Base-by-base conservation (phyloP, 495 filamentous ascomycete species). In the Aspergillus cavernicola region DNA sequence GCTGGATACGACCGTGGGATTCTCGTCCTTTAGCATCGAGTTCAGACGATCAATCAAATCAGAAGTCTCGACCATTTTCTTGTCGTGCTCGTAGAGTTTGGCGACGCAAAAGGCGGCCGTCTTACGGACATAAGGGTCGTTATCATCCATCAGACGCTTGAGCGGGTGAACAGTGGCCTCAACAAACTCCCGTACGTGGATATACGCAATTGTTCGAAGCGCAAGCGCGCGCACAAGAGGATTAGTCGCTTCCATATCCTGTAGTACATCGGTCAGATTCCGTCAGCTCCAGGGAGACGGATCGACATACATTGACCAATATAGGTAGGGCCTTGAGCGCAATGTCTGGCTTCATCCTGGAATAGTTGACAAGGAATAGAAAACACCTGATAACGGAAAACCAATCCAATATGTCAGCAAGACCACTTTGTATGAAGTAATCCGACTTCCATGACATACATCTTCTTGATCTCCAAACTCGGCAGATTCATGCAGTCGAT, bases 401-500 rank as follows among this genome's bases (percentile, higher is more conserved):
- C 9, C 41, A 16, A 7, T 7, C 15, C 1, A 4, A 11, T 8
- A 35, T 59, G 57, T 70, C 55, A 69, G 71, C 24, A 50, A 46
- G 9, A 8, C 9, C 29, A 46, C 11, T 2, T 13, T 1, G 9
- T n/a, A 13, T 20, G 6, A n/a, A n/a, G 5, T 26, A 12, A 12
- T 16, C 19, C 11, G 23, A 19, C 32, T 28, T 40, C 3, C 53
- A 37, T 5, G 26, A 63, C 87, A 56, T 76, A 96, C 93, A 99
- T 99, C 79, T 99, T 99, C 82, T 99, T 99, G 72, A 99, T 97
- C 76, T 99, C 93, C 66, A 97, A 73, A 59, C 86, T 92, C 38
- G 86, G 86, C 50, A 97, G 87, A 52, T 86, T 83, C 93, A 99
- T 99, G 75, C 91, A 96, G 44, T 75, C 84, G 60, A 97, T 85